Evolutionary conservation across 495 filamentous ascomycete species (phyloP).

Genomic region (Aspergillus ostianus): DNA sequence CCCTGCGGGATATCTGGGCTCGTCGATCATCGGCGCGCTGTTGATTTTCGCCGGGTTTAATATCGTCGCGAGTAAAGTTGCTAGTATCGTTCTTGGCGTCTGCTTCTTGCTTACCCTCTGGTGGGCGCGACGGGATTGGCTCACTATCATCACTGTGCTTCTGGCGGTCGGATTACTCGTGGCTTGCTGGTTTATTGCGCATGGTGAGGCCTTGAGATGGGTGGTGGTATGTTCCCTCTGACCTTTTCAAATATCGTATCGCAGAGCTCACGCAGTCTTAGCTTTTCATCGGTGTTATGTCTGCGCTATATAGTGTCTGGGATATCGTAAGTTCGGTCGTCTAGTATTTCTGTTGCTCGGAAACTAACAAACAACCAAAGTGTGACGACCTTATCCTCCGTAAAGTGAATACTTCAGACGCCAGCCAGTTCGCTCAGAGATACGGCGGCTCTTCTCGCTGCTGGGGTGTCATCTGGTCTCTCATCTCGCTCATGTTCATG

Average conservation of each 20-base stretch:
- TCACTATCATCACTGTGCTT: slow-evolving; percentile 68
- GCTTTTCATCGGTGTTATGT: slow-evolving; percentile 82
- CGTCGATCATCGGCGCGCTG: slow-evolving; percentile 70
- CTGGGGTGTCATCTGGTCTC: slow-evolving; percentile 77
- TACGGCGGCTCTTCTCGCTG: slow-evolving; percentile 79
- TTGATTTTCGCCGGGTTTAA: slow-evolving; percentile 80
- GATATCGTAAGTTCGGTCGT: slow-evolving; percentile 62
- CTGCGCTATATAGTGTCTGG: slow-evolving; percentile 74
- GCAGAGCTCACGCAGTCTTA: slow-evolving; percentile 10
- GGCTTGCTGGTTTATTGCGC: slow-evolving; percentile 76
- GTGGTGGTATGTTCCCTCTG: slow-evolving; percentile 52
- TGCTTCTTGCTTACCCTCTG: slow-evolving; percentile 75
- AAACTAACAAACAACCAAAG: slow-evolving; percentile 21
- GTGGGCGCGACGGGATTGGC: slow-evolving; percentile 77
- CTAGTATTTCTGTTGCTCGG: not conserved
- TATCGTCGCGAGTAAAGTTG: slow-evolving; percentile 75
- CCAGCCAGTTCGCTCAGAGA: slow-evolving; percentile 73
- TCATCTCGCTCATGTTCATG: slow-evolving; percentile 70
- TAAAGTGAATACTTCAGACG: slow-evolving; percentile 78
- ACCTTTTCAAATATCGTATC: not conserved
- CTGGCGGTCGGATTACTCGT: slow-evolving; percentile 68
- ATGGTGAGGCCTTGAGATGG: slow-evolving; percentile 69
- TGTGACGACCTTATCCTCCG: slow-evolving; percentile 81
- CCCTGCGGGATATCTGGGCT: slow-evolving; percentile 75
- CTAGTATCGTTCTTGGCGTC: slow-evolving; percentile 67